A percentile compares a stretch with the other conserved stretches of the same genome.
Evolutionary conservation across 305 asterid species (phyloP).

Genomic region (Nicotiana rustica): DNA sequence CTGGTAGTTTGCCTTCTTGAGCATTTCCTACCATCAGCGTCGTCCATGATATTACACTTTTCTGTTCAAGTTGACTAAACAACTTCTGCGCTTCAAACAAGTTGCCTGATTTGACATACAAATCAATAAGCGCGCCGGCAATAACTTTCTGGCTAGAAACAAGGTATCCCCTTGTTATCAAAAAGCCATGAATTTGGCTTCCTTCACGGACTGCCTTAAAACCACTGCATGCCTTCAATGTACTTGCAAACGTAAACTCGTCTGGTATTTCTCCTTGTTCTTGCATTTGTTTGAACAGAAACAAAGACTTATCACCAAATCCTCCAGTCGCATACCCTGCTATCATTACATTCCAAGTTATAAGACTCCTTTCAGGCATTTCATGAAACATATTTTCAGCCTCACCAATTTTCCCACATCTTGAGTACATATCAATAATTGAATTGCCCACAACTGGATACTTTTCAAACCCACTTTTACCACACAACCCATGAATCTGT

Average conservation of each 20-base stretch:
- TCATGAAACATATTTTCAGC: conserved; percentile 57
- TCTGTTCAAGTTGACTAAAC: conserved; percentile 49
- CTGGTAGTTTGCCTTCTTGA: conserved; percentile 50
- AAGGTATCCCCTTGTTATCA: conserved; percentile 54
- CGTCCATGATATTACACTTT: conserved; percentile 58
- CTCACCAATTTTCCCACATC: conserved; percentile 55
- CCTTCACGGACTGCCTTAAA: conserved; percentile 63
- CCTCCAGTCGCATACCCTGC: conserved; percentile 57
- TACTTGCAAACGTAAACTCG: conserved; percentile 64
- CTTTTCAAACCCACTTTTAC: conserved; percentile 63
- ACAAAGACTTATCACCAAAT: conserved; percentile 49
- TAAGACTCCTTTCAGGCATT: conserved; percentile 54
- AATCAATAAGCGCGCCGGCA: conserved; percentile 66
- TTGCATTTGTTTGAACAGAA: conserved; percentile 54
- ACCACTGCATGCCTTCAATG: conserved; percentile 64
- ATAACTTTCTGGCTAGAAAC: conserved; percentile 50
- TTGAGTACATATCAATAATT: conserved; percentile 65
- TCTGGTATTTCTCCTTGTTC: conserved; percentile 60
- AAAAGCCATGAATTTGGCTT: conserved; percentile 60
- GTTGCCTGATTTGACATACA: conserved; percentile 59
- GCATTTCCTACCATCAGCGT: conserved; percentile 62
- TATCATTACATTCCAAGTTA: conserved; percentile 70
- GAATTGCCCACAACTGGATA: conserved; percentile 63
- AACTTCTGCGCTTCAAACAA: conserved; percentile 52
- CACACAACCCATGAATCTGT: conserved; percentile 63